Percentiles rank a stretch among this genome's conserved stretches.
These are phyloP conservation scores for Penicillium sp. DNA, from an alignment of 2,329 filamentous ascomycete species.

Conservation along the genomic window DNA sequence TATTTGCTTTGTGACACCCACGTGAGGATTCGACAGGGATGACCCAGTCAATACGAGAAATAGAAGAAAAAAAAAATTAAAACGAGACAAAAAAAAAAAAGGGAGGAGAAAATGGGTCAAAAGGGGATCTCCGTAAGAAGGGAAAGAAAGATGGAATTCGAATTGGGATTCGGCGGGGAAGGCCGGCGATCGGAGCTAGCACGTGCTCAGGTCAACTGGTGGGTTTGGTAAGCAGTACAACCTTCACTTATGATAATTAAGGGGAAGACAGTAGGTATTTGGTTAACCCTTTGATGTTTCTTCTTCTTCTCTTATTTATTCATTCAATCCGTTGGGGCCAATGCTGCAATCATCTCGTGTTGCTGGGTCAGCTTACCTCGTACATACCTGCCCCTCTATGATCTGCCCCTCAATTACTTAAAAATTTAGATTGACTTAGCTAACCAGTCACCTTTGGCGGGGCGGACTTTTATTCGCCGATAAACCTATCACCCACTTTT, in stretches of 20 bases:
- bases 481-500: neutral
- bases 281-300: neutral
- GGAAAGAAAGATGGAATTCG: constrained; percentile 9
- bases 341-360: neutral
- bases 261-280: too few relatives aligned
- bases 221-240: neutral
- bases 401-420: constrained; percentile 21
- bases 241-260: too few relatives aligned
- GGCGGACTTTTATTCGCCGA: neutral
- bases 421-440: constrained; percentile 3
- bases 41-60: neutral
- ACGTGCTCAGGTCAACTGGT: constrained; percentile 19
- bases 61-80: neutral
- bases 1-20: constrained; percentile 11
- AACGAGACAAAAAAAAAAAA: constrained; percentile 2
- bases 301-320: neutral
- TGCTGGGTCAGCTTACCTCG: neutral
- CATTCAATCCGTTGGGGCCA: neutral
- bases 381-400: constrained; percentile 10
- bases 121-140: constrained; percentile 9
- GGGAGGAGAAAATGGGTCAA: constrained; percentile 5
- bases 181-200: constrained; percentile 32
- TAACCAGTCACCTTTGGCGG: neutral
- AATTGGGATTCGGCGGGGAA: constrained; percentile 19
- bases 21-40: neutral